Base-by-base conservation (phyloP, 345 rosid genomes). In the Citrus hindsii region DNA sequence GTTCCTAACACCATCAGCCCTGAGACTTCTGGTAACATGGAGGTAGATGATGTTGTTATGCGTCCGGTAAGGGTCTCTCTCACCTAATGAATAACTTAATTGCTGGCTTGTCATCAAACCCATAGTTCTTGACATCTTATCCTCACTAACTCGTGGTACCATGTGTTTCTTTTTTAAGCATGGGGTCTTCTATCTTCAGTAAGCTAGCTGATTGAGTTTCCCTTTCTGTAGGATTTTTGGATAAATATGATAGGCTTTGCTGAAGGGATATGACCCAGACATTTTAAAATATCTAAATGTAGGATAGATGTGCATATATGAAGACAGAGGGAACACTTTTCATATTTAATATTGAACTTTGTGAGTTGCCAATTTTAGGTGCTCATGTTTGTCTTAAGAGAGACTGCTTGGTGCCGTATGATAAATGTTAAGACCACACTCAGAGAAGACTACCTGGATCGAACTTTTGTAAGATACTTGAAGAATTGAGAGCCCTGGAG, bases 41-140 rank as follows among this genome's bases (percentile, higher is more conserved):
- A 95, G 60, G 88, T 93, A 56, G 99, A 95, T 83, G 95, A 90
- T 77, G 87, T 67, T 65, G 77, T 81, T 74, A 67, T 59, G 73
- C 89, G 74, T 76, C 67, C 75, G 86, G 98, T 93, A 87, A 84
- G 87, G 67, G 59, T 51, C 35, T 48, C 67, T 74, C n/a, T 67
- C 48, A 28, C 60, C 12, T 24, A 35, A 18, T 59, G 67, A 21
- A 72, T 35, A 10, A 68, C 67, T 32, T 53, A n/a, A 33, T 51
- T 66, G 27, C n/a, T 68, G 56, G 28, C 35, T 28, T 0, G 14
- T 19, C 35, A 62, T 42, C 59, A 74, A 46, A 25, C 33, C 37
- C 6, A 9, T 27, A 56, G 28, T 24, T 60, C 56, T 74, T 30
- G 28, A 55, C 72, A 60, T 60, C 56, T 74, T 30, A 12, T 67